Conservation (phyloP, 139 green algal genomes). For the Coccomyxa sp. region DNA sequence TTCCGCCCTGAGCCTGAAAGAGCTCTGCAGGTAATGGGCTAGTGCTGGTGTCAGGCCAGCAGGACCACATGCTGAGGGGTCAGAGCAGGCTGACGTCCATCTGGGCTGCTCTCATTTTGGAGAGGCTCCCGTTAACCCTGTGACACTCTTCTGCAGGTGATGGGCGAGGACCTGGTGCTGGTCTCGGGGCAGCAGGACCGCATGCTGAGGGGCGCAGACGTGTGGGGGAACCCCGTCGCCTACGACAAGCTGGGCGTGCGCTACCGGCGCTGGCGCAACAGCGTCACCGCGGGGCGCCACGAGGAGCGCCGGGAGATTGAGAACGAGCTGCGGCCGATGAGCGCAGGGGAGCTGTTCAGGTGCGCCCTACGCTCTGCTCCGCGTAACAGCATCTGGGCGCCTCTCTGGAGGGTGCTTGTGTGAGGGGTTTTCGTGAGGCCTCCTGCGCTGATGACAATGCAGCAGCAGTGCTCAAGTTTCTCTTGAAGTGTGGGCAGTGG, state of each 20-base stretch:
- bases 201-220: slow-evolving; percentile 79
- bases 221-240: slow-evolving; percentile 85
- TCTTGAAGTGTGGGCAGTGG: too few relatives aligned
- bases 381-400: too few relatives aligned
- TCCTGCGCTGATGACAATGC: too few relatives aligned
- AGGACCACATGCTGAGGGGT: slow-evolving; percentile 87
- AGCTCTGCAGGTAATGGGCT: slow-evolving; percentile 90
- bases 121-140: too few relatives aligned
- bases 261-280: slow-evolving; percentile 92
- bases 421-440: too few relatives aligned
- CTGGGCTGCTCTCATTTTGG: too few relatives aligned
- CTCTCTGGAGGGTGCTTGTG: too few relatives aligned
- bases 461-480: too few relatives aligned
- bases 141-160: slow-evolving; percentile 82
- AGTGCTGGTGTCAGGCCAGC: slow-evolving; percentile 91
- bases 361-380: too few relatives aligned
- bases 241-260: slow-evolving; percentile 98
- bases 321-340: slow-evolving; percentile 12
- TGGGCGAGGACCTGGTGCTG: slow-evolving; percentile 95
- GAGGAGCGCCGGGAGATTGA: neutral
- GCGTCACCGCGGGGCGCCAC: slow-evolving; percentile 13
- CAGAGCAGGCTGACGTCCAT: too few relatives aligned
- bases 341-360: slow-evolving; percentile 32
- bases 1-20: too few relatives aligned
- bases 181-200: slow-evolving; percentile 95